Evolutionary conservation across 257 asterid species (phyloP), one percentile per base, ranked within the genome.

Genomic region (Leptodermis oblonga): DNA sequence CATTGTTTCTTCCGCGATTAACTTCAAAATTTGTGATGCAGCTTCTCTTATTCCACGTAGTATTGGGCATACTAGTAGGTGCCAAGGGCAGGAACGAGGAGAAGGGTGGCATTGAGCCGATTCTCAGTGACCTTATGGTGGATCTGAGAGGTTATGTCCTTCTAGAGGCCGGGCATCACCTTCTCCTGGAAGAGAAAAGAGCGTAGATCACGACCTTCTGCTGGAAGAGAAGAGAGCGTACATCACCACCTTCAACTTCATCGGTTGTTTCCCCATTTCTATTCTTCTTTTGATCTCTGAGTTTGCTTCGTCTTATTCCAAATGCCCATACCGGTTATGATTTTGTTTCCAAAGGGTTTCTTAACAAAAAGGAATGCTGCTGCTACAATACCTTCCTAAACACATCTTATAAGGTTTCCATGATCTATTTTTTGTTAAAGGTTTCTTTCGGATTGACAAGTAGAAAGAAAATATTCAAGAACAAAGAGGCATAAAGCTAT

Each of bases 121-220:
- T 83, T 90, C 48, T 87, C 95, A 39, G 90, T 69, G 75, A 88
- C 69, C 80, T 92, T 92, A 85, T 92, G 98, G 72, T 85, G 77
- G 86, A 87, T 81, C 82, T 92, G 90, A n/a, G 82, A 79, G 8
- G 95, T 76, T 4, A 92, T 71, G 71, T 87, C 96, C 67, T 90
- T 92, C 96, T 90, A 90, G 60, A 92, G 89, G 15, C 98, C 98
- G 0, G 96, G 77, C 98, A 92, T 90, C 67, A 90, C 85, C 82
- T 92, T 86, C 84, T 90, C 96, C 81, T 90, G 96, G 70, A 82
- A 92, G 4, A 97, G 0, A 97, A 92, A 5, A 92, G 64, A 5
- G 97, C 96, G 87, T 92, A 92, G 5, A 85, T 79, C 73, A 92
- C n/a, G n/a, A 90, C 85, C 82, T 92, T 86, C 84, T 90, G 97